Percentiles rank a stretch among this genome's conserved stretches.
phyloP scores from a whole-genome alignment of 1,284 basidiomycete genomes.

The Puccinia triticina region DNA sequence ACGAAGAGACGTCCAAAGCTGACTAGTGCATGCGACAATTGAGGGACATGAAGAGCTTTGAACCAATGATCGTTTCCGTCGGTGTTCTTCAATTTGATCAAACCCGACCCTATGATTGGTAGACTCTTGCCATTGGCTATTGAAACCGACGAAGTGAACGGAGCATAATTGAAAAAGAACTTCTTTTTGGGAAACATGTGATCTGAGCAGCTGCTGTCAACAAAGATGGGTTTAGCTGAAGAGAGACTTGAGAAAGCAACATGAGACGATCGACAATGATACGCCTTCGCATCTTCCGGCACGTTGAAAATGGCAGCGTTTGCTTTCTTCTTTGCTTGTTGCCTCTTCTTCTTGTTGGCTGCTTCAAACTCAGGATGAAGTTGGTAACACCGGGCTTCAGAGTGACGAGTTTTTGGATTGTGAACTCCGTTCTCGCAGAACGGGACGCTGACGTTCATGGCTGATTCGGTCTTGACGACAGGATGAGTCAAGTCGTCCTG shows the following conservation, averaged over 20 bases:
- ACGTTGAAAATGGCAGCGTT: too few relatives aligned
- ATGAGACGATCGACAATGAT: too few relatives aligned
- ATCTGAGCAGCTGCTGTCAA: slow-evolving; percentile 12
- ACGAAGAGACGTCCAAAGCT: neutral
- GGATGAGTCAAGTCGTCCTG: too few relatives aligned
- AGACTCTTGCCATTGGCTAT: neutral
- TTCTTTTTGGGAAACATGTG: neutral
- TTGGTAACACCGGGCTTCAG: neutral
- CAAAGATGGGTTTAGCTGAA: too few relatives aligned
- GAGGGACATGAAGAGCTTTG: neutral
- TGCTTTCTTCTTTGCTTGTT: too few relatives aligned
- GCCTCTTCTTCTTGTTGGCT: too few relatives aligned
- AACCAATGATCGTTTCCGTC: neutral
- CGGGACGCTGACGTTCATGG: neutral
- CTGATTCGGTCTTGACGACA: neutral
- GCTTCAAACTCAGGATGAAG: slow-evolving; percentile 2
- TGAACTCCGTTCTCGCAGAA: neutral
- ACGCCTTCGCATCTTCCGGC: too few relatives aligned
- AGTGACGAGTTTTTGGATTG: neutral
- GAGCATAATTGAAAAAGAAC: neutral
- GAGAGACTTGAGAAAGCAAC: too few relatives aligned
- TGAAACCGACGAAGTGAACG: neutral
- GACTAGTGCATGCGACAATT: neutral
- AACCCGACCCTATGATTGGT: neutral
- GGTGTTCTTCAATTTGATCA: neutral